Base-by-base conservation (phyloP, 805 yeast genomes). In the Candida chauliodis region DNA sequence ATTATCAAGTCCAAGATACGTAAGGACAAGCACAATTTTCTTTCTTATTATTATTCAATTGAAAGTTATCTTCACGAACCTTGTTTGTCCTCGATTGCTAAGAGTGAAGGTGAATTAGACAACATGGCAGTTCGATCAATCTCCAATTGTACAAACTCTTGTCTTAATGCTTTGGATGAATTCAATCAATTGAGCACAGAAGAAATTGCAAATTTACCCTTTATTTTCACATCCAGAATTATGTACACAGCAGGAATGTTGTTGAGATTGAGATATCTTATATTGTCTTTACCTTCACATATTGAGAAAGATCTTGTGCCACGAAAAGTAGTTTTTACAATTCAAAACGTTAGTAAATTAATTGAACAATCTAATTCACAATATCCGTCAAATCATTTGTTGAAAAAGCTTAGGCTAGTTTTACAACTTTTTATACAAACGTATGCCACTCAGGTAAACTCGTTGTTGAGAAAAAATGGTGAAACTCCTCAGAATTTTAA, bases 41-140 rank as follows among this genome's bases (percentile, higher is more conserved):
- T 73, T 55, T 67, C 81, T 3, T 79, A 71, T 54, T 75, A 66
- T 49, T 76, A 73, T 49, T 75, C 85, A 1, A 80, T 80, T 17
- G 82, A 80, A 51, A 86, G 86, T 0, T 80, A 77, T 52, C 56
- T 81, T 11, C 76, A 78, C 49, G 86, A 81, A 52, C 84, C 84
- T 40, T 56, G 61, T 27, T 52, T 63, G 37, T 55, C 53, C 10
- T 47, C 49, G 23, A 48, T 58, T 5, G 47, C 52, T 11, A 25
- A 40, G n/a, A 21, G 29, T 21, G 50, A 44, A 4, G 36, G 36
- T 10, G 36, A 29, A 10, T 44, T 58, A 18, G 49, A 50, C 10
- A 47, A 48, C 3, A 41, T 57, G 15, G 57, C 78, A 1, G 57
- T 71, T 6, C 63, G 56, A 9, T 59, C 78, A 2, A 69, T 78